Conservation (phyloP, 805 yeast genomes). For the Danielia oregonensis region DNA sequence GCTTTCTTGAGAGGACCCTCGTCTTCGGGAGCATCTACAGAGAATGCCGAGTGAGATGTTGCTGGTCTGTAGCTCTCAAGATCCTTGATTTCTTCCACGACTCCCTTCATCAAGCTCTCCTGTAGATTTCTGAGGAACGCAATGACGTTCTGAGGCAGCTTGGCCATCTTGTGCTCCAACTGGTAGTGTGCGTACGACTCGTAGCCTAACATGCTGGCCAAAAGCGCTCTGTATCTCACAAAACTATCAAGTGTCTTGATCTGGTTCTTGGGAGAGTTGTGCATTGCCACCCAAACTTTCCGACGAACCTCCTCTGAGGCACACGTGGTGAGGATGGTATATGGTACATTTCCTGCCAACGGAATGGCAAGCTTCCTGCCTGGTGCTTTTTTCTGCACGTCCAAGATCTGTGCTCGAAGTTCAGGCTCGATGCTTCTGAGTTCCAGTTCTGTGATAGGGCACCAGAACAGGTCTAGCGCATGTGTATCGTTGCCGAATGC, state of each 20-base stretch:
- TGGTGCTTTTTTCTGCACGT: constrained; percentile 25
- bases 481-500: constrained; percentile 57
- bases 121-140: constrained; percentile 64
- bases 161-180: constrained; percentile 86
- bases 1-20: constrained; percentile 8
- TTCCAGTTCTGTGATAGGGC: constrained; percentile 29
- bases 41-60: too few relatives aligned
- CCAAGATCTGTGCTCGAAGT: constrained; percentile 23
- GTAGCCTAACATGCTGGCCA: constrained; percentile 73
- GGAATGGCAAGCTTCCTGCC: constrained; percentile 22
- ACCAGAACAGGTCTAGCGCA: constrained; percentile 31
- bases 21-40: too few relatives aligned
- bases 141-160: constrained; percentile 68
- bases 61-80: constrained; percentile 35
- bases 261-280: constrained; percentile 63
- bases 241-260: constrained; percentile 55
- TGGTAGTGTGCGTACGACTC: constrained; percentile 74
- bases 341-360: constrained; percentile 58
- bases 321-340: constrained; percentile 58
- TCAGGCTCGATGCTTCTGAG: constrained; percentile 22
- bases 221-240: constrained; percentile 59
- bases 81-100: constrained; percentile 53
- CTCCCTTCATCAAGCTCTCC: constrained; percentile 44
- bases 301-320: constrained; percentile 55
- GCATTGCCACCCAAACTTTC: constrained; percentile 70